Percentiles rank a stretch among this genome's conserved stretches.
phyloP scores from a whole-genome alignment of 768 basidiomycete genomes.

The Collybiopsis confluens region DNA sequence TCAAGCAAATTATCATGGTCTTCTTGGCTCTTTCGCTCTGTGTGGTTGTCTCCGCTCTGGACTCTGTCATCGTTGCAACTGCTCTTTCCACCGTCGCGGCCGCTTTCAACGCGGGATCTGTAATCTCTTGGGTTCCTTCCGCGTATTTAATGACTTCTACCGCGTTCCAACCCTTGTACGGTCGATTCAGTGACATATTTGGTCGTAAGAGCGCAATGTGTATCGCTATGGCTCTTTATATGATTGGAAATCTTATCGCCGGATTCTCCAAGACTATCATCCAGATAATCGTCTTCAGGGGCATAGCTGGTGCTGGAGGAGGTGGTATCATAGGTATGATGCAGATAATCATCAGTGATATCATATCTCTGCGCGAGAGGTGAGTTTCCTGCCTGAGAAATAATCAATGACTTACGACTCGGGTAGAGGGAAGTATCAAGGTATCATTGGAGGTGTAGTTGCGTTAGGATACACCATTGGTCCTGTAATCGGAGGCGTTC shows the following conservation, averaged over 20 bases:
- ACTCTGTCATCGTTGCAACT: constrained; percentile 72
- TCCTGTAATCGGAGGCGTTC: constrained; percentile 62
- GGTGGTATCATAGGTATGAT: constrained; percentile 67
- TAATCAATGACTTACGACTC: neutral
- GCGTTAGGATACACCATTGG: constrained; percentile 64
- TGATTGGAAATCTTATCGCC: constrained; percentile 61
- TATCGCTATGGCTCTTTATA: constrained; percentile 57
- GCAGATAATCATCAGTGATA: constrained; percentile 70
- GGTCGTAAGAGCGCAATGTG: constrained; percentile 60
- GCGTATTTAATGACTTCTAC: constrained; percentile 67
- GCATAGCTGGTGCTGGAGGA: constrained; percentile 65
- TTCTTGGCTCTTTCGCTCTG: constrained; percentile 60
- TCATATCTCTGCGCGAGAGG: constrained; percentile 68
- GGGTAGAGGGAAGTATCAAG: constrained; percentile 69
- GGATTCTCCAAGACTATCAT: constrained; percentile 63
- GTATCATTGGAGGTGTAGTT: constrained; percentile 56
- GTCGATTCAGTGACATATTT: constrained; percentile 64
- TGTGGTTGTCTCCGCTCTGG: constrained; percentile 56
- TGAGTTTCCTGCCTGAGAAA: constrained; percentile 16
- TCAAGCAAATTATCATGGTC: constrained; percentile 56
- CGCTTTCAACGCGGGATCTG: constrained; percentile 59
- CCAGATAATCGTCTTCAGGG: constrained; percentile 66
- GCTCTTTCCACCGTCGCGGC: constrained; percentile 68
- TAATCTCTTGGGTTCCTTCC: constrained; percentile 70
- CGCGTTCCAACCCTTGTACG: constrained; percentile 58